phyloP scores from a whole-genome alignment of 768 basidiomycete genomes.

The Russula virescens region DNA sequence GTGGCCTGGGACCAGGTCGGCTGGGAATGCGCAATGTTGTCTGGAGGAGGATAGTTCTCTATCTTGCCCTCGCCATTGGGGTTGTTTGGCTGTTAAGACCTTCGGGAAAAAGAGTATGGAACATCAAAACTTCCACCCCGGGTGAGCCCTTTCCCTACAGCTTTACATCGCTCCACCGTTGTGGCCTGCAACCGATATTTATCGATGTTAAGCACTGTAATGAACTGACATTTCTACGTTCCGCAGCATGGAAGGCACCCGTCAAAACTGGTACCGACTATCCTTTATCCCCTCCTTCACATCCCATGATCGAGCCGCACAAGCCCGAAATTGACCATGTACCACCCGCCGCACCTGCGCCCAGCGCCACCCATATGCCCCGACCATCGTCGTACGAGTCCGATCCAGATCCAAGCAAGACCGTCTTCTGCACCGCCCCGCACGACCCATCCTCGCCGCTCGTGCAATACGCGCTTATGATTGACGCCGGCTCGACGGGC shows the following conservation, averaged over 20 bases:
- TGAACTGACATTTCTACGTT: neutral
- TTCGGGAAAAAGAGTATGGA: slow-evolving; percentile 28
- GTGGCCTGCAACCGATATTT: neutral
- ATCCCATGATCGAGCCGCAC: slow-evolving; percentile 2
- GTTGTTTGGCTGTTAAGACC: slow-evolving; percentile 68
- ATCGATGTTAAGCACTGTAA: neutral
- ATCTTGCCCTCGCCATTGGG: slow-evolving; percentile 47
- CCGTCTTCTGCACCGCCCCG: slow-evolving; percentile 63
- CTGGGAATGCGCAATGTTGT: slow-evolving; percentile 29
- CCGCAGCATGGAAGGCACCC: slow-evolving; percentile 4
- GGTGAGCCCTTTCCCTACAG: slow-evolving; percentile 22
- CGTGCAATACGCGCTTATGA: slow-evolving; percentile 93
- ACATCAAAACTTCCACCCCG: slow-evolving; percentile 27
- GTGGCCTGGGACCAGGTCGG: slow-evolving; percentile 49
- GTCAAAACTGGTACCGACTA: neutral
- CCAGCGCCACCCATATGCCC: slow-evolving; percentile 1
- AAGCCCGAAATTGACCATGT: slow-evolving; percentile 1
- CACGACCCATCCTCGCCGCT: slow-evolving; percentile 46
- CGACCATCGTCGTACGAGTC: slow-evolving; percentile 57
- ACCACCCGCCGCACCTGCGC: neutral
- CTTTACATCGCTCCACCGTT: neutral
- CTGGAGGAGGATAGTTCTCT: slow-evolving; percentile 68
- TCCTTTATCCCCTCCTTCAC: neutral
- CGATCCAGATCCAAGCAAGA: slow-evolving; percentile 69
- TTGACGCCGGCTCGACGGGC: slow-evolving; percentile 97